Evolutionary conservation across 2,329 filamentous ascomycete species (phyloP).

Genomic region (Tricladium varicosporioides): DNA sequence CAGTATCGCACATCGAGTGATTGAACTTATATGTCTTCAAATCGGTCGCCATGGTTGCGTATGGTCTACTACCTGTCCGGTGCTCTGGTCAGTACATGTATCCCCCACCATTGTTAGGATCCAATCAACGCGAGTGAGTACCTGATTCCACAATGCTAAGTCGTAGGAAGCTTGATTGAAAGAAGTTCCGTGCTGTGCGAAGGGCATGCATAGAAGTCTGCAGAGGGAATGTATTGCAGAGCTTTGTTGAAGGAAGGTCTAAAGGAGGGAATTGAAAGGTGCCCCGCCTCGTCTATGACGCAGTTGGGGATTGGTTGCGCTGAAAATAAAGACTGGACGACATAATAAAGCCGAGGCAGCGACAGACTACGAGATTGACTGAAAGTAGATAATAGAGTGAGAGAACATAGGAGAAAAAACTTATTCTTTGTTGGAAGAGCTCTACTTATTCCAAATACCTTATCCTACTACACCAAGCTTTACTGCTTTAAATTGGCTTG

Average conservation of each 20-base stretch:
- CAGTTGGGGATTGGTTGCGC: too few relatives aligned
- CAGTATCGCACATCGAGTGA: slow-evolving; percentile 70
- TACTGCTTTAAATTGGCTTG: too few relatives aligned
- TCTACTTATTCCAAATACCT: too few relatives aligned
- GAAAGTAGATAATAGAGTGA: too few relatives aligned
- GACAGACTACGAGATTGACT: too few relatives aligned
- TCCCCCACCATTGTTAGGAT: background rate
- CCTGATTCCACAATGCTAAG: slow-evolving; percentile 22
- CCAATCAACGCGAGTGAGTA: slow-evolving; percentile 15
- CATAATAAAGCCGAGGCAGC: too few relatives aligned
- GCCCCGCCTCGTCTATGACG: too few relatives aligned
- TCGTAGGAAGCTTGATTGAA: slow-evolving; percentile 19
- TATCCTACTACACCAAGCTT: too few relatives aligned
- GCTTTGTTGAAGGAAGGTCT: background rate
- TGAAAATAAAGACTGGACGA: too few relatives aligned
- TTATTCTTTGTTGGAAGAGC: too few relatives aligned
- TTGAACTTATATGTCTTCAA: slow-evolving; percentile 78
- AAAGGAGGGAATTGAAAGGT: background rate
- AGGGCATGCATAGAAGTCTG: slow-evolving; percentile 23
- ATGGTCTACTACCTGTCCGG: slow-evolving; percentile 28
- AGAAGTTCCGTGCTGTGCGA: slow-evolving; percentile 21
- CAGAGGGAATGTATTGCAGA: background rate
- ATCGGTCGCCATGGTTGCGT: slow-evolving; percentile 59
- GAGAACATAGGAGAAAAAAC: too few relatives aligned
- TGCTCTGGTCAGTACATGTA: slow-evolving; percentile 16